Evolutionary conservation across 2,329 filamentous ascomycete genomes (phyloP).

Genomic region (Trichoderma guizhouense): DNA sequence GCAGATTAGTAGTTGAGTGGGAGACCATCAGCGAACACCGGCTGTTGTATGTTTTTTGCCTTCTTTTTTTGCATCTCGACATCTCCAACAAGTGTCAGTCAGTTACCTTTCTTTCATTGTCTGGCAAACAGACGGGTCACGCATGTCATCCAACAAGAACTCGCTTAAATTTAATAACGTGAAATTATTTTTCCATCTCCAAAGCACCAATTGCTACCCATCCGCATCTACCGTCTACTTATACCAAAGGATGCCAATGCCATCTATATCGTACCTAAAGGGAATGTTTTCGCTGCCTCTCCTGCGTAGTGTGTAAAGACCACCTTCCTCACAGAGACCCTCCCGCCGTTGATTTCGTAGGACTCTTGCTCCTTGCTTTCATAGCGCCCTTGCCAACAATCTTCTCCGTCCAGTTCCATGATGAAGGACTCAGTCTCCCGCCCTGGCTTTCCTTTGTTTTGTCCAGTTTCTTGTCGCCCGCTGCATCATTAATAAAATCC

Average conservation of each 20-base stretch:
- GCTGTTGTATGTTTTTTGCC: background rate
- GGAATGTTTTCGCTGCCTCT: background rate
- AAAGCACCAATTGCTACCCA: background rate
- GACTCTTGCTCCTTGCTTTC: constrained; percentile 26
- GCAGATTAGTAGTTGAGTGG: background rate
- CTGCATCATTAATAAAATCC: constrained; percentile 22
- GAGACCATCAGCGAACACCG: background rate
- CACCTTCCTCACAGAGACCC: background rate
- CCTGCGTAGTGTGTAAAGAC: background rate
- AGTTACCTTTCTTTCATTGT: background rate
- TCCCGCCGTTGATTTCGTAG: background rate
- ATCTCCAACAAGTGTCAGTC: background rate
- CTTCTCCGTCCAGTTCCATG: constrained; percentile 54
- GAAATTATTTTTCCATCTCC: background rate
- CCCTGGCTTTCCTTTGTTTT: constrained; percentile 11
- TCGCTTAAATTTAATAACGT: background rate
- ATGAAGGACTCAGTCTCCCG: constrained; percentile 27
- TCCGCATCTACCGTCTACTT: background rate
- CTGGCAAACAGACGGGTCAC: background rate
- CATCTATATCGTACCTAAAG: background rate
- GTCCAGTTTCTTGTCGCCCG: constrained; percentile 12
- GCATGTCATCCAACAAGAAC: background rate
- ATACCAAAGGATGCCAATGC: background rate
- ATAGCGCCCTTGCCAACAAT: constrained; percentile 45
- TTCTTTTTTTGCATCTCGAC: background rate